These are phyloP conservation scores for Micromonas pusilla DNA, from an alignment of 139 green algal species.

Conservation along the genomic window DNA sequence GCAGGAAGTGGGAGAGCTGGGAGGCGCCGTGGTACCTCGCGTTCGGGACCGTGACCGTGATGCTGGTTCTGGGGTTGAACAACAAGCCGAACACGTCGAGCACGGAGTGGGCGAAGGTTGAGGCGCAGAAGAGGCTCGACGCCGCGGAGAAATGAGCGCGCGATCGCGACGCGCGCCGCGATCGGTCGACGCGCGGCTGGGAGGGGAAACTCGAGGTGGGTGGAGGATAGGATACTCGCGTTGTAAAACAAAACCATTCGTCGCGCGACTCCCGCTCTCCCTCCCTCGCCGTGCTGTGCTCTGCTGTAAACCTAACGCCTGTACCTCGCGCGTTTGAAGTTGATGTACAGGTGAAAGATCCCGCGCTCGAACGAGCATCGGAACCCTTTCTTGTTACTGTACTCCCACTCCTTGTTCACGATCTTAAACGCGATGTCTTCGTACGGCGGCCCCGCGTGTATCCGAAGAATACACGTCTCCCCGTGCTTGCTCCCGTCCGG, in stretches of 20 bases:
- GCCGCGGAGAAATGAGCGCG: background rate
- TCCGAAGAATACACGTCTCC: constrained; percentile 85
- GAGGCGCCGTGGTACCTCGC: constrained; percentile 18
- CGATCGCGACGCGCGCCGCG: no score
- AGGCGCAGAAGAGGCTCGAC: constrained; percentile 7
- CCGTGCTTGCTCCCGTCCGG: constrained; percentile 51
- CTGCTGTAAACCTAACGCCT: no score
- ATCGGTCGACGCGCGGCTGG: no score
- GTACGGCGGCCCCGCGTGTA: constrained; percentile 91
- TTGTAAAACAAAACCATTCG: no score
- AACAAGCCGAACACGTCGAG: constrained; percentile 19
- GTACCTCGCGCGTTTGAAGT: constrained; percentile 49
- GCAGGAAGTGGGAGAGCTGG: constrained; percentile 22
- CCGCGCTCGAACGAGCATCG: constrained; percentile 92
- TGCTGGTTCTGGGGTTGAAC: constrained; percentile 8
- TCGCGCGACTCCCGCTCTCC: background rate
- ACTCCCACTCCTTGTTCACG: constrained; percentile 94
- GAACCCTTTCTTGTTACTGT: constrained; percentile 89
- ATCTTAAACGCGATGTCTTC: constrained; percentile 86
- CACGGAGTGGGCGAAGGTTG: constrained; percentile 11
- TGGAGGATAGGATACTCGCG: no score
- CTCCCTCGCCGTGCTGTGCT: no score
- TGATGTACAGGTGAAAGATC: constrained; percentile 99
- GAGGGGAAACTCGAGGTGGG: no score
- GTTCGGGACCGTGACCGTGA: background rate